Evolutionary conservation across 495 filamentous ascomycete genomes (phyloP).

Genomic region (Penicillium goetzii): DNA sequence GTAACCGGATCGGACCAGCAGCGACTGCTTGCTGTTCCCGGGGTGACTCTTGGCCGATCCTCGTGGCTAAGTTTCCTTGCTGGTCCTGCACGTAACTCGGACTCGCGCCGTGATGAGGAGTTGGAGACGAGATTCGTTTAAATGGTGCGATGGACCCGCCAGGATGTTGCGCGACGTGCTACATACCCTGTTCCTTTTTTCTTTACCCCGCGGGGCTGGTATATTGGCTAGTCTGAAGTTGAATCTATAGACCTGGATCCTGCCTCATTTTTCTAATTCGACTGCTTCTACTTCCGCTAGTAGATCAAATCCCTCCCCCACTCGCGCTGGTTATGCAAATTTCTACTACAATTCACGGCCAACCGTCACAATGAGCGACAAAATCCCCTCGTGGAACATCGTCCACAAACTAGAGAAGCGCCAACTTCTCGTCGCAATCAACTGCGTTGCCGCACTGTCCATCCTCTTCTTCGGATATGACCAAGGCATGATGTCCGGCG

Average conservation of each 20-base stretch:
- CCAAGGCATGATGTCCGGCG: constrained; percentile 77
- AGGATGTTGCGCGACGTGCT: constrained; percentile 7
- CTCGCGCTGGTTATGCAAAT: neutral
- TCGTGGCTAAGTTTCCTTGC: constrained; percentile 23
- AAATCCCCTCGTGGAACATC: constrained; percentile 59
- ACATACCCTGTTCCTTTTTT: neutral
- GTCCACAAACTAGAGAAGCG: constrained; percentile 66
- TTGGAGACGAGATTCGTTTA: constrained; percentile 3
- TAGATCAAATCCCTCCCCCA: too few relatives aligned
- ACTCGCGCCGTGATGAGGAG: constrained; percentile 8
- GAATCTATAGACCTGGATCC: neutral
- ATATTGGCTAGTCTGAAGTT: neutral
- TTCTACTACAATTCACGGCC: neutral
- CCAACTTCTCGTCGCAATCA: constrained; percentile 64
- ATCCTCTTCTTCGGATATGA: constrained; percentile 69
- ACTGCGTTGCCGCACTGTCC: constrained; percentile 62
- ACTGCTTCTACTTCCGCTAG: neutral
- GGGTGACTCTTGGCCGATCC: constrained; percentile 25
- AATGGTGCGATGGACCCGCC: constrained; percentile 10
- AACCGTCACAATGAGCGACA: constrained; percentile 45
- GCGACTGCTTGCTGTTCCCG: constrained; percentile 18
- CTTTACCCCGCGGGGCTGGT: constrained; percentile 15
- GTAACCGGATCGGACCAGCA: constrained; percentile 17
- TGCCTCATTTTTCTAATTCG: neutral
- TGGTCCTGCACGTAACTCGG: constrained; percentile 5